Evolutionary conservation across 176 grass and related monocot species (phyloP).

Genomic region (Musa schizocarpa): DNA sequence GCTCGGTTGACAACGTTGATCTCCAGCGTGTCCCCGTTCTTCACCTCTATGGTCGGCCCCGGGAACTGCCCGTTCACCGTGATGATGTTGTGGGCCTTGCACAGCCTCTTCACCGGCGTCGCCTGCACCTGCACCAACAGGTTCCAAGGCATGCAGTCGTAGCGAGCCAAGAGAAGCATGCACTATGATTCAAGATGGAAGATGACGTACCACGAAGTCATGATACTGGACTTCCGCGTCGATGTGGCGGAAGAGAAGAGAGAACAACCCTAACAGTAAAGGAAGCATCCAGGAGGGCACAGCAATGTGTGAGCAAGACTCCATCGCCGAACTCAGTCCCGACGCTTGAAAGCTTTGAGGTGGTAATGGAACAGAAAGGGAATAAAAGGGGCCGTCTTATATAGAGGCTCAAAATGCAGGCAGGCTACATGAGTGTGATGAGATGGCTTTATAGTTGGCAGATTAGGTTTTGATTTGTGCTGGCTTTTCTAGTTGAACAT

Average conservation of each 20-base stretch:
- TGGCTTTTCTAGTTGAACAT: neutral
- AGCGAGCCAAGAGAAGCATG: neutral
- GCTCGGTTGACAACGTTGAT: slow-evolving; percentile 50
- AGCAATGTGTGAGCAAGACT: neutral
- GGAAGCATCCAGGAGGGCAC: neutral
- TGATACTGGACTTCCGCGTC: slow-evolving; percentile 50
- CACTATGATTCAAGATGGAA: neutral
- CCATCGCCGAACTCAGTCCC: neutral
- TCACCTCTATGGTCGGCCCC: slow-evolving; percentile 57
- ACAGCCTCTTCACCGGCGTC: slow-evolving; percentile 74
- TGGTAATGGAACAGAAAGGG: neutral
- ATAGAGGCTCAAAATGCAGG: slow-evolving; percentile 1
- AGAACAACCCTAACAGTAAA: slow-evolving; percentile 17
- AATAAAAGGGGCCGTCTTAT: slow-evolving; percentile 5
- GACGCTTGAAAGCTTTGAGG: neutral
- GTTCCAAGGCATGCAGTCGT: too few relatives aligned
- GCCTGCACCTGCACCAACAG: slow-evolving; percentile 38
- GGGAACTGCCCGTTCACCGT: slow-evolving; percentile 83
- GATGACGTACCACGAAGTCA: slow-evolving; percentile 53
- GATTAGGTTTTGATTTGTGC: slow-evolving; percentile 26
- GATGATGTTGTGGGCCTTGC: slow-evolving; percentile 36
- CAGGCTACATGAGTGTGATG: neutral
- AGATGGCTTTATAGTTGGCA: slow-evolving; percentile 24
- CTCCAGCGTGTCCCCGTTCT: slow-evolving; percentile 51
- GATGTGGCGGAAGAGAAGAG: slow-evolving; percentile 11